Percentiles rank a stretch among this genome's conserved stretches.
Evolutionary conservation across 31 red algal genomes (phyloP).

Genomic region (Porphyra umbilicalis): DNA sequence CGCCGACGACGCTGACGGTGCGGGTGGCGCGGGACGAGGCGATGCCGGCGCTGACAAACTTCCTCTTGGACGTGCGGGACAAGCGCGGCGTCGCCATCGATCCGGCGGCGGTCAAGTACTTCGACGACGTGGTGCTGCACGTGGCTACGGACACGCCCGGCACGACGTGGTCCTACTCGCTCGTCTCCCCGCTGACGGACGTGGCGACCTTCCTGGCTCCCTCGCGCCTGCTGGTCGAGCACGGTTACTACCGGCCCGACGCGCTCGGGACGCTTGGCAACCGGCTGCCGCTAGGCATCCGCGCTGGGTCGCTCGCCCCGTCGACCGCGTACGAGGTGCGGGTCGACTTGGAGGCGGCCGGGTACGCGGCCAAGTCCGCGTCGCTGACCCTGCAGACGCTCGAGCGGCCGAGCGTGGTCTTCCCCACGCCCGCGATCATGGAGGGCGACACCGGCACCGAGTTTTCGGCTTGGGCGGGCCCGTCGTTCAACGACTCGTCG

Average conservation of each 20-base stretch:
- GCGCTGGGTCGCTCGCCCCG: conserved; percentile 19
- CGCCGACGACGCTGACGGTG: conserved; percentile 14
- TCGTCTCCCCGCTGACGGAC: conserved; percentile 18
- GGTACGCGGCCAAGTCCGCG: neutral
- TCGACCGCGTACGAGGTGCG: conserved; percentile 36
- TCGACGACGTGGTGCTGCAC: conserved; percentile 29
- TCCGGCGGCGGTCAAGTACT: conserved; percentile 27
- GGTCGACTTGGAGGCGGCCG: conserved; percentile 23
- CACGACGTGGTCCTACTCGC: conserved; percentile 25
- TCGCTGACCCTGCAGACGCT: conserved; percentile 24
- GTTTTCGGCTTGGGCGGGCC: conserved; percentile 48
- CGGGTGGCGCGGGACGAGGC: conserved; percentile 11
- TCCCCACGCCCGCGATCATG: conserved; percentile 26
- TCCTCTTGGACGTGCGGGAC: conserved; percentile 19
- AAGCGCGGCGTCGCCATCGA: conserved; percentile 20
- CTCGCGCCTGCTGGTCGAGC: conserved; percentile 25
- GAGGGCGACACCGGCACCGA: conserved; percentile 27
- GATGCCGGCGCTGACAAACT: conserved; percentile 17
- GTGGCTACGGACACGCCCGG: conserved; percentile 10
- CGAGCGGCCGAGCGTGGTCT: conserved; percentile 31
- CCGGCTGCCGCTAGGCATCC: conserved; percentile 45
- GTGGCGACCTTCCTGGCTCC: conserved; percentile 32
- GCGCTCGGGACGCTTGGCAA: conserved; percentile 29
- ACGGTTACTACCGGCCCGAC: conserved; percentile 34
- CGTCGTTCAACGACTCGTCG: conserved; percentile 12